Conservation (phyloP, 2,329 filamentous ascomycete genomes). For the Trichophyton schoenleinii region DNA sequence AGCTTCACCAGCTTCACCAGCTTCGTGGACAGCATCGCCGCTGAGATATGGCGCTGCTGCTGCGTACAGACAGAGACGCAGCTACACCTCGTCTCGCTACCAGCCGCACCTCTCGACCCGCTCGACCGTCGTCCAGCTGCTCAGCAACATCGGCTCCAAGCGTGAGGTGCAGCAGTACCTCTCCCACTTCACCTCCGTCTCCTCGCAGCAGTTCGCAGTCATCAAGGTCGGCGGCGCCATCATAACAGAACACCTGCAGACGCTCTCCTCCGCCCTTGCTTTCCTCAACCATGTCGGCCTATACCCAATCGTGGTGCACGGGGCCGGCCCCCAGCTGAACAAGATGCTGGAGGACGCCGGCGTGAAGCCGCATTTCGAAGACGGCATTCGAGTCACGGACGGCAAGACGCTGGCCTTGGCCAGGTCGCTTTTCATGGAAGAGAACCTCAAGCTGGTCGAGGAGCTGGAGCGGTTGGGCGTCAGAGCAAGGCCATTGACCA, state of each 20-base stretch:
- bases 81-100: constrained; percentile 33
- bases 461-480: constrained; percentile 83
- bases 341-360: constrained; percentile 77
- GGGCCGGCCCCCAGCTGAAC: constrained; percentile 90
- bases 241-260: constrained; percentile 84
- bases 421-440: constrained; percentile 82
- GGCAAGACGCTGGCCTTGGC: constrained; percentile 87
- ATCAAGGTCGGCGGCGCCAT: constrained; percentile 98
- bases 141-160: constrained; percentile 94
- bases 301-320: constrained; percentile 91
- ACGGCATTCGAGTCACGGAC: constrained; percentile 91
- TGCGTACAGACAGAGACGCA: constrained; percentile 25
- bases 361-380: constrained; percentile 89
- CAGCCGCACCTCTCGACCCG: constrained; percentile 51
- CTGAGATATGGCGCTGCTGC: constrained; percentile 13
- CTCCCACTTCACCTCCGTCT: constrained; percentile 91
- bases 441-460: constrained; percentile 84
- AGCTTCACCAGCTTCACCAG: constrained; percentile 19
- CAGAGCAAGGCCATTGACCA: constrained; percentile 74
- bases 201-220: constrained; percentile 92
- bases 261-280: constrained; percentile 74
- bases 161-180: constrained; percentile 95
- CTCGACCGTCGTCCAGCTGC: constrained; percentile 72
- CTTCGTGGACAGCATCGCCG: constrained; percentile 16
- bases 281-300: constrained; percentile 92